Percentiles rank a stretch among this genome's conserved stretches.
phyloP scores from a whole-genome alignment of 2,329 filamentous ascomycete genomes.

The Aspergillus pseudonomiae region DNA sequence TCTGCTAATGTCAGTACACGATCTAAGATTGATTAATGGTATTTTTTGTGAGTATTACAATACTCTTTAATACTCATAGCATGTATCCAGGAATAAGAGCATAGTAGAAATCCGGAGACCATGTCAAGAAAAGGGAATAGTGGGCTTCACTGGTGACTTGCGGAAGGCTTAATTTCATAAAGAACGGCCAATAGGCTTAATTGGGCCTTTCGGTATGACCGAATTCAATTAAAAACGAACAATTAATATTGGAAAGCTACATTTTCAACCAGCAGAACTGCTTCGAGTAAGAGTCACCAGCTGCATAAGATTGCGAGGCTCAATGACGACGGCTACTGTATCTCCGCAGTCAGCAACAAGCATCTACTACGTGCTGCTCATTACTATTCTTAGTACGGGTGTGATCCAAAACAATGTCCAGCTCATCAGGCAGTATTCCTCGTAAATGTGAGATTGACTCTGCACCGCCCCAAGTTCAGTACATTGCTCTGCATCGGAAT shows the following conservation, averaged over 20 bases:
- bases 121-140: too few relatives aligned
- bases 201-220: not conserved
- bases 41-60: too few relatives aligned
- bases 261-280: not conserved
- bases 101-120: too few relatives aligned
- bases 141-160: not conserved
- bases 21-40: too few relatives aligned
- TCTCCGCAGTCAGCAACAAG: not conserved
- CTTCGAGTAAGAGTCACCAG: not conserved
- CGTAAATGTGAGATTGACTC: not conserved
- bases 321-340: not conserved
- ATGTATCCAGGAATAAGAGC: too few relatives aligned
- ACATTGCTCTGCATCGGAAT: not conserved
- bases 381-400: not conserved
- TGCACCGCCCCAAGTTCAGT: not conserved
- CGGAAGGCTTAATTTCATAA: not conserved
- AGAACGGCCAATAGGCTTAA: not conserved
- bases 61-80: too few relatives aligned
- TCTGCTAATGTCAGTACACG: too few relatives aligned
- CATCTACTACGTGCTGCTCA: not conserved
- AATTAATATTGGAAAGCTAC: not conserved
- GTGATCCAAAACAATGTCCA: not conserved
- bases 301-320: not conserved
- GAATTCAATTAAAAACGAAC: not conserved
- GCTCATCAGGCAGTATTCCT: conserved; percentile 2